Percentiles rank a stretch among this genome's conserved stretches.
Conservation (phyloP, 441 rosid species). For the Caryocar brasiliense region DNA sequence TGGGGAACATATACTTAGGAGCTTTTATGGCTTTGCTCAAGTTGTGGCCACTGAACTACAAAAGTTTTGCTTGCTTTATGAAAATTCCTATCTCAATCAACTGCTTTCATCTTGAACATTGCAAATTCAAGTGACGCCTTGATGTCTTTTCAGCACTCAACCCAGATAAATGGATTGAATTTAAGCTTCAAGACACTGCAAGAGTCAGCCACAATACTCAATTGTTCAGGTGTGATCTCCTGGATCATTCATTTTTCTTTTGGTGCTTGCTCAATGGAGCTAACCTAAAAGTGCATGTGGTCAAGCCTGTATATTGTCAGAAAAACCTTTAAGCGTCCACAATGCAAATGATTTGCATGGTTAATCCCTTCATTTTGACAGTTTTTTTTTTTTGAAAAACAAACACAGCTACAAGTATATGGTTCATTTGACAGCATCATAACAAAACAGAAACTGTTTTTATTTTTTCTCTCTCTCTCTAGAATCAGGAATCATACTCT, state of each 20-base stretch:
- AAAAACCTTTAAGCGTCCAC: too few relatives aligned
- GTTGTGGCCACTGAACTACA: not conserved
- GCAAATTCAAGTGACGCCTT: constrained; percentile 5
- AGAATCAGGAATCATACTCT: too few relatives aligned
- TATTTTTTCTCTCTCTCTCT: too few relatives aligned
- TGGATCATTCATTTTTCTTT: not conserved
- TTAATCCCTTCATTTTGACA: too few relatives aligned
- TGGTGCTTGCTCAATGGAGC: not conserved
- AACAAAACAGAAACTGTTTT: too few relatives aligned
- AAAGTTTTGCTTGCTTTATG: not conserved
- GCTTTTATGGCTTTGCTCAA: not conserved
- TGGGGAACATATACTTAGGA: not conserved
- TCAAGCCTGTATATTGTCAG: not conserved
- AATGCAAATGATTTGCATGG: too few relatives aligned
- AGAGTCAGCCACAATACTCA: constrained; percentile 87
- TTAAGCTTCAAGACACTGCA: constrained; percentile 87
- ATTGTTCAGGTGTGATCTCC: constrained; percentile 54
- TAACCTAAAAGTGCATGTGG: not conserved
- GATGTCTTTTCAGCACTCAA: constrained; percentile 52
- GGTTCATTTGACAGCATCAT: too few relatives aligned
- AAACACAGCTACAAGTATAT: too few relatives aligned
- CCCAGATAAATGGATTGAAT: constrained; percentile 90
- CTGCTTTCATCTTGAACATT: not conserved
- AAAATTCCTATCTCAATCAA: not conserved
- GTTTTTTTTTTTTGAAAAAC: too few relatives aligned